phyloP scores from a whole-genome alignment of 768 basidiomycete genomes.

The Mycena venus region DNA sequence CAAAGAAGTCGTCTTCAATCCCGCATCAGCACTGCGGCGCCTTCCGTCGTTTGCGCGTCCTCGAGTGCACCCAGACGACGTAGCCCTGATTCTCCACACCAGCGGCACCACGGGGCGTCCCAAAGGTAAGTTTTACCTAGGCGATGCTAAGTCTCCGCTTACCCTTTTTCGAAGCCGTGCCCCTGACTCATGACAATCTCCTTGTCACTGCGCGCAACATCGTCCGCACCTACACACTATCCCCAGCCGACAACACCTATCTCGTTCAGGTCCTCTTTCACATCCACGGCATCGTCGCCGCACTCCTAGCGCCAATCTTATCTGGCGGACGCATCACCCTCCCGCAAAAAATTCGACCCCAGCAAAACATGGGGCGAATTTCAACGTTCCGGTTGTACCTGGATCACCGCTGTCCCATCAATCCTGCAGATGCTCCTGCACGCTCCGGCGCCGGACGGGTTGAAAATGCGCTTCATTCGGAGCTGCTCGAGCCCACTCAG shows the following conservation, averaged over 20 bases:
- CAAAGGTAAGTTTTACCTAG: neutral
- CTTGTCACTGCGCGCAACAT: constrained; percentile 22
- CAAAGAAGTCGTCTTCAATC: constrained; percentile 11
- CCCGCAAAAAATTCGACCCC: neutral
- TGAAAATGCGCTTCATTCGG: constrained; percentile 10
- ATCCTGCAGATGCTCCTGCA: constrained; percentile 14
- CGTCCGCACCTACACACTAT: constrained; percentile 16
- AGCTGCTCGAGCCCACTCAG: constrained; percentile 20
- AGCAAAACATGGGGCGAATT: constrained; percentile 15
- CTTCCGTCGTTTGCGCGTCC: neutral
- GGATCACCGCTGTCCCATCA: constrained; percentile 14
- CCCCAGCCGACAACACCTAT: constrained; percentile 16
- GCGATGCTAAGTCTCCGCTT: neutral
- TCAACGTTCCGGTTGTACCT: constrained; percentile 1
- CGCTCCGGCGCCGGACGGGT: neutral
- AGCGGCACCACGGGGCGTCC: constrained; percentile 26
- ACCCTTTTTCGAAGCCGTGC: neutral
- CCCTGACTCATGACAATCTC: constrained; percentile 16
- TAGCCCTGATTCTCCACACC: constrained; percentile 19
- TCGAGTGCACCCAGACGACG: neutral
- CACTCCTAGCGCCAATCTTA: constrained; percentile 3
- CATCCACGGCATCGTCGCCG: constrained; percentile 23
- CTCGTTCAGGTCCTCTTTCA: constrained; percentile 23
- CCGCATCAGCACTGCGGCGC: neutral
- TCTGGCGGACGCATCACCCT: constrained; percentile 18